These are phyloP conservation scores for Eucalyptus pumila DNA, from an alignment of 345 rosid species.

Conservation along the genomic window DNA sequence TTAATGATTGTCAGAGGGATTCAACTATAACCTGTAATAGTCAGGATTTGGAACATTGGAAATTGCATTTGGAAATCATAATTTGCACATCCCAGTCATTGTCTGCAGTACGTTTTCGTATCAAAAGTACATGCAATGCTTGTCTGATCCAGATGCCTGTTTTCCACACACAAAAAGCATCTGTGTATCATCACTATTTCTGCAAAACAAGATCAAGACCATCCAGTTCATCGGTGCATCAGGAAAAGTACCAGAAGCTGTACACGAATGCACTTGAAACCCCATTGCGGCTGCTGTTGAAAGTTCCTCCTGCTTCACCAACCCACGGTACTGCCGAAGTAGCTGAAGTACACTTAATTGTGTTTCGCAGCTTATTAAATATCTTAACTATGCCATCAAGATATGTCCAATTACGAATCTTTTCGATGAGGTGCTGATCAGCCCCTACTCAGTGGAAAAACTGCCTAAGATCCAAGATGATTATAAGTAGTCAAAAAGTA, in stretches of 20 bases:
- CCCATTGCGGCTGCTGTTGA: slow-evolving; percentile 66
- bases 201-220: background rate
- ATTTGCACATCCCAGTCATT: slow-evolving; percentile 65
- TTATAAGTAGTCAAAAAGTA: background rate
- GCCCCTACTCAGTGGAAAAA: slow-evolving; percentile 21
- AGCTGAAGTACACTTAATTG: slow-evolving; percentile 18
- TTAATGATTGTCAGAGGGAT: no score
- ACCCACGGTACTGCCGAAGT: slow-evolving; percentile 71
- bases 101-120: slow-evolving; percentile 79
- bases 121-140: slow-evolving; percentile 45
- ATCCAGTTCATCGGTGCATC: background rate
- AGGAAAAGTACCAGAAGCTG: slow-evolving; percentile 67
- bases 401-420: slow-evolving; percentile 52
- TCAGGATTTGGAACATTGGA: slow-evolving; percentile 80
- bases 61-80: slow-evolving; percentile 66
- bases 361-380: slow-evolving; percentile 19
- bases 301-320: slow-evolving; percentile 91
- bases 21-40: slow-evolving; percentile 41
- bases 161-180: background rate
- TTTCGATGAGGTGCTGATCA: slow-evolving; percentile 42
- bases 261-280: slow-evolving; percentile 76
- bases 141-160: slow-evolving; percentile 92
- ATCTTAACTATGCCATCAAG: slow-evolving; percentile 42
- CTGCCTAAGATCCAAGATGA: no score
- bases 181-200: background rate